Conservation (phyloP, 768 basidiomycete species). For the Austroboletus eburneus region DNA sequence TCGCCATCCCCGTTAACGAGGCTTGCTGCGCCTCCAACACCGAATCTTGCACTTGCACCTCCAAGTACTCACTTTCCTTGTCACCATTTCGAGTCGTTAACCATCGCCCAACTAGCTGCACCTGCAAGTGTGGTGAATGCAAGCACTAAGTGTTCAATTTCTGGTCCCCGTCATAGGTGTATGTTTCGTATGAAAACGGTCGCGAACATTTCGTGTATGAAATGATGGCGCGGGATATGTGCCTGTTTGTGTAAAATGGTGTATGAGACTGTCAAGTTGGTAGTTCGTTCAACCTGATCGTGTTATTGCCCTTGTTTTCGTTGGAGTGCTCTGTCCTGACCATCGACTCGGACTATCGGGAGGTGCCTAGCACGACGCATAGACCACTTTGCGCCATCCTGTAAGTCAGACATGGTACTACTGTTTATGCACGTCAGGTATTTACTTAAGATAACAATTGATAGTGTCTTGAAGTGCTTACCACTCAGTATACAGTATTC, state of each 20-base stretch:
- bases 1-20: slow-evolving; percentile 9
- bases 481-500: too few relatives aligned
- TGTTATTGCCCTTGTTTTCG: not conserved
- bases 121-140: slow-evolving; percentile 20
- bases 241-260: not conserved
- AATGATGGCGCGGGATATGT: too few relatives aligned
- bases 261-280: not conserved
- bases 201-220: too few relatives aligned
- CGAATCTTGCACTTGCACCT: slow-evolving; percentile 10
- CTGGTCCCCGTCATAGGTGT: too few relatives aligned
- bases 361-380: too few relatives aligned
- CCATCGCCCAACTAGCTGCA: slow-evolving; percentile 7
- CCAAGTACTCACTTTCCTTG: slow-evolving; percentile 2
- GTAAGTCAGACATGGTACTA: too few relatives aligned
- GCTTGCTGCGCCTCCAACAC: slow-evolving; percentile 14
- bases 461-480: too few relatives aligned
- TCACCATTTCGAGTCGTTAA: not conserved
- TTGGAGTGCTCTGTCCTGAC: not conserved
- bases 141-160: slow-evolving; percentile 12
- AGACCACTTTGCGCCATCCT: too few relatives aligned
- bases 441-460: too few relatives aligned
- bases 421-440: too few relatives aligned
- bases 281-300: not conserved
- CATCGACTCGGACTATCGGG: too few relatives aligned
- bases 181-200: too few relatives aligned